Evolutionary conservation across 768 basidiomycete species (phyloP).

Genomic region (Boletales sp.): DNA sequence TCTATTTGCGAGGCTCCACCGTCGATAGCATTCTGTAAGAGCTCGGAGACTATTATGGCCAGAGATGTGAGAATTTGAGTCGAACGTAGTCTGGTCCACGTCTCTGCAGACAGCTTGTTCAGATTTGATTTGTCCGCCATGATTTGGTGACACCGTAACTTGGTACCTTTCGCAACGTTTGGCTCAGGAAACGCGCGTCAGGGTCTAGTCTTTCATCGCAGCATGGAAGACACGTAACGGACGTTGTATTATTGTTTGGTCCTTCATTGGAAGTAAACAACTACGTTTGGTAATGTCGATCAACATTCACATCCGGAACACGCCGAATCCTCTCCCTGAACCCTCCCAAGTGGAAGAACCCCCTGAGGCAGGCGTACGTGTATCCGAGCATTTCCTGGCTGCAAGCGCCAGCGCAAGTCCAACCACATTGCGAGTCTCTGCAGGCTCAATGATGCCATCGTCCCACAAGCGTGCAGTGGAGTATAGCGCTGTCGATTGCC

Average conservation of each 20-base stretch:
- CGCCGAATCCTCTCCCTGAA: slow-evolving; percentile 70
- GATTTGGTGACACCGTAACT: neutral
- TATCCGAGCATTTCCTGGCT: slow-evolving; percentile 38
- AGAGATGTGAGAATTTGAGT: slow-evolving; percentile 82
- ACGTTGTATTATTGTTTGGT: slow-evolving; percentile 20
- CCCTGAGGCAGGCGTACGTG: neutral
- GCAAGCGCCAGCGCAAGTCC: slow-evolving; percentile 87
- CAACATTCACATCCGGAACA: slow-evolving; percentile 76
- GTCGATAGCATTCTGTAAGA: slow-evolving; percentile 89
- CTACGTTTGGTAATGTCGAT: slow-evolving; percentile 23
- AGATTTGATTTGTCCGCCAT: slow-evolving; percentile 21
- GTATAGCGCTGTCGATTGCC: slow-evolving; percentile 82
- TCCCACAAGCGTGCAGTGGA: slow-evolving; percentile 94
- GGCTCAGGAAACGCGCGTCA: too few relatives aligned
- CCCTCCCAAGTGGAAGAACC: slow-evolving; percentile 62
- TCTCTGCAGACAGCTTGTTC: slow-evolving; percentile 53
- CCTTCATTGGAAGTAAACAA: slow-evolving; percentile 21
- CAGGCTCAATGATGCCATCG: slow-evolving; percentile 86
- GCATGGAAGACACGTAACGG: neutral
- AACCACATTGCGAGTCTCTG: slow-evolving; percentile 83
- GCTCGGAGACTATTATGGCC: slow-evolving; percentile 75
- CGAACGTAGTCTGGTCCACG: slow-evolving; percentile 72
- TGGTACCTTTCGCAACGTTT: neutral
- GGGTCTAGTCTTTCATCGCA: neutral
- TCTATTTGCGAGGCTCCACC: slow-evolving; percentile 68